Base-by-base conservation (phyloP, 805 yeast species). In the Saturnispora zaruensis region DNA sequence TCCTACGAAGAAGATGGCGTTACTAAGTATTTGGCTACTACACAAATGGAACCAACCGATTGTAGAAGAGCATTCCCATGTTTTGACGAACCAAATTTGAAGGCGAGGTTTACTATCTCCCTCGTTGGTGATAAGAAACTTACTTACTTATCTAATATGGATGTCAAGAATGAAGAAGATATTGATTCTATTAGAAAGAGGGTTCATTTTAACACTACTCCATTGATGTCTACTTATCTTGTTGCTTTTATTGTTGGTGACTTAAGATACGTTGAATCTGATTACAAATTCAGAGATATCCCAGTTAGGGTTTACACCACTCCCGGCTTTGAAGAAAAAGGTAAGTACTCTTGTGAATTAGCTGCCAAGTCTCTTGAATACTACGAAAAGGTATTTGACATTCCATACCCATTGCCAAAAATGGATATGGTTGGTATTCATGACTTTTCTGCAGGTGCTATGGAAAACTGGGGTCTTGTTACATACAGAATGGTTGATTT, bases 401-500 rank as follows among this genome's bases (percentile, higher is more conserved):
- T 77, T 49, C 65, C 64, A 42, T 87, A 85, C 61, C 93, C 95
- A 76, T 71, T 87, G 58, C 91, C 95, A 50, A 87, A 87, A 66
- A 73, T 86, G 72, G 95, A 87, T 63, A 73, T 85, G 73, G 75
- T 87, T 51, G 90, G 87, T 23, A 83, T 87, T 53, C 90, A 84
- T 59, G 81, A 86, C 48, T 84, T 82, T 60, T 74, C 84, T 23
- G 89, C 88, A 50, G 88, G 89, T 59, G 96, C 95, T 36, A 87
- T 87, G 96, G 96, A 87, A 68, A 87, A 87, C 70, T 87, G 90
- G 87, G 95, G 95, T 37, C 71, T 87, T 50, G 77, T 87, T 56
- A 88, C 77, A 60, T 86, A 76, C 68, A 84, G 82, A 61, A 73
- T 76, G 51, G 77, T 74, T 28, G 82, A 76, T 50, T 62, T 81